Percentiles rank a stretch among this genome's conserved stretches.
phyloP scores from a whole-genome alignment of 2,329 filamentous ascomycete species.

The Aspergillus sp. region DNA sequence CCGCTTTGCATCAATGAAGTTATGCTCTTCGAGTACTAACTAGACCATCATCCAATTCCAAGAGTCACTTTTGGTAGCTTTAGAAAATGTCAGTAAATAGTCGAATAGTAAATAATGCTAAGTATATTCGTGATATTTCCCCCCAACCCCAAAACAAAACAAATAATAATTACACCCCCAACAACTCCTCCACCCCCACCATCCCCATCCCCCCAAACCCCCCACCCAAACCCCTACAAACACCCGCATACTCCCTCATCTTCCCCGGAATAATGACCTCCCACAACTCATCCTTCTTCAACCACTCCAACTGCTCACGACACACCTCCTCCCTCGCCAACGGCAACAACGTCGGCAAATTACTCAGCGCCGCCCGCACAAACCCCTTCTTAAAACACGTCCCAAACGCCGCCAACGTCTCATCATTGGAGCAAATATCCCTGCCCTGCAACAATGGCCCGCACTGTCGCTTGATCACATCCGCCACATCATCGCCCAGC shows the following conservation, averaged over 20 bases:
- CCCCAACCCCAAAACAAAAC: no score
- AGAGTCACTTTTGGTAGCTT: no score
- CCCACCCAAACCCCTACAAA: conserved; percentile 28
- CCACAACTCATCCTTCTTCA: conserved; percentile 36
- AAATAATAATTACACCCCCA: background rate
- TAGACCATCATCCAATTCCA: no score
- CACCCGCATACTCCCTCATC: conserved; percentile 38
- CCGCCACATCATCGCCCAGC: conserved; percentile 39
- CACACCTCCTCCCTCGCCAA: conserved; percentile 36
- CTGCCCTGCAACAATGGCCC: conserved; percentile 31
- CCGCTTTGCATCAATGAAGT: no score
- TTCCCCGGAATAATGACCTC: conserved; percentile 37
- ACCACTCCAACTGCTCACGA: conserved; percentile 32
- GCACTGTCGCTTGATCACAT: conserved; percentile 35
- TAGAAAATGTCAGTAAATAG: no score
- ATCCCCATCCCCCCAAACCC: background rate
- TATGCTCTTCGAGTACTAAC: no score
- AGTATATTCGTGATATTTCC: no score
- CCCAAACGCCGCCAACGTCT: conserved; percentile 35
- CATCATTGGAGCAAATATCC: conserved; percentile 37
- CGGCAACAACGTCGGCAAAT: conserved; percentile 32
- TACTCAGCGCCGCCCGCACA: conserved; percentile 32
- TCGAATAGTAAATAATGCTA: no score
- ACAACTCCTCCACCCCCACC: conserved; percentile 17
- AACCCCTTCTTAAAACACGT: conserved; percentile 40